phyloP scores from a whole-genome alignment of 805 yeast species.

The Blastobotrys terrestris region DNA sequence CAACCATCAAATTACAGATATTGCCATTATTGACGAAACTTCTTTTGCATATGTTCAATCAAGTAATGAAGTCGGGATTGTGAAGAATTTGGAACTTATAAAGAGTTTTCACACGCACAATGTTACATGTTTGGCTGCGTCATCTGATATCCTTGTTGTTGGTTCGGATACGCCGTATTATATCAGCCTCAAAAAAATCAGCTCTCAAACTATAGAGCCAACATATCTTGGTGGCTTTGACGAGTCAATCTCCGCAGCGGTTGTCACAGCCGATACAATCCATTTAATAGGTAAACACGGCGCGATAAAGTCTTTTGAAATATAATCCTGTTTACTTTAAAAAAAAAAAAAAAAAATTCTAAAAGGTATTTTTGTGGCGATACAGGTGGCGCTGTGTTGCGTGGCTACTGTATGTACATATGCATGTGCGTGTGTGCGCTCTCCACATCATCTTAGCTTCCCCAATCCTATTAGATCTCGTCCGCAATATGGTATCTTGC shows the following conservation, averaged over 20 bases:
- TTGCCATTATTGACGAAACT: background rate
- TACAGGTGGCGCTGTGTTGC: background rate
- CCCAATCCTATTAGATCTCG: too few relatives aligned
- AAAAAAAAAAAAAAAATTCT: too few relatives aligned
- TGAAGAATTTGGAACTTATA: background rate
- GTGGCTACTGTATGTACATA: too few relatives aligned
- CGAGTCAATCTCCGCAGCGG: background rate
- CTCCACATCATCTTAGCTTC: too few relatives aligned
- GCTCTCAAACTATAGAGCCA: background rate
- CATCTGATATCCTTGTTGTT: background rate
- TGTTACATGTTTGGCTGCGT: background rate
- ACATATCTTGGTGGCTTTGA: background rate
- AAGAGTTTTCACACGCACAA: background rate
- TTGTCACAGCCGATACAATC: background rate
- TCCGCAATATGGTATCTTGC: conserved; percentile 8
- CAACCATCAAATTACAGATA: background rate
- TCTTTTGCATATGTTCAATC: conserved; percentile 1
- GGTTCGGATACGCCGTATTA: background rate
- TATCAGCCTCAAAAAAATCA: background rate
- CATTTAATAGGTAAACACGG: background rate
- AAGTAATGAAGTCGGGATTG: background rate
- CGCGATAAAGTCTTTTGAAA: background rate
- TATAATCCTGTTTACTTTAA: too few relatives aligned
- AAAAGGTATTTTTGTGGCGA: too few relatives aligned
- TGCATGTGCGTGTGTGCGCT: too few relatives aligned